Evolutionary conservation across 257 asterid species (phyloP).

Genomic region (Nicotiana tomentosiformis): DNA sequence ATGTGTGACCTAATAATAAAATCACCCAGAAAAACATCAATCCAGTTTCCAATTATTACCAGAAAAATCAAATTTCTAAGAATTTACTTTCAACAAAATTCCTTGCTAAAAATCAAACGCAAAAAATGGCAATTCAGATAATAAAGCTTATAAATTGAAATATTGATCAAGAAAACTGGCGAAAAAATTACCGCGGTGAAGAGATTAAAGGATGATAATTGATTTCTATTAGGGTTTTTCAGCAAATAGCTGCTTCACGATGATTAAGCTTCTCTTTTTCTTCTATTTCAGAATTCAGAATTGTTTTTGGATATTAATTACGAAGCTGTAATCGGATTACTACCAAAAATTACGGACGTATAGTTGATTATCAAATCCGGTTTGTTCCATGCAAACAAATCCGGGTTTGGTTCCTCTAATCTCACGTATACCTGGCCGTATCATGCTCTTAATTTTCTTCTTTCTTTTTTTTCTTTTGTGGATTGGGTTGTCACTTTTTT

Average conservation of each 20-base stretch:
- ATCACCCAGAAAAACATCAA: conserved; percentile 1
- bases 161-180: background rate
- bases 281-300: background rate
- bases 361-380: background rate
- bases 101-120: background rate
- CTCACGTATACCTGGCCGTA: background rate
- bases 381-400: background rate
- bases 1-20: background rate
- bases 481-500: too few relatives aligned
- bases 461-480: too few relatives aligned
- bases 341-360: background rate
- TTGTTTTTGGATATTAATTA: background rate
- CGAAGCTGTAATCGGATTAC: background rate
- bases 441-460: background rate
- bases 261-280: background rate
- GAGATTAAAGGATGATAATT: background rate
- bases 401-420: background rate
- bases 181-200: background rate
- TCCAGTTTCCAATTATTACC: background rate
- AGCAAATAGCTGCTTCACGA: background rate
- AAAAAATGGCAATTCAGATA: background rate
- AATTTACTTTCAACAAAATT: background rate
- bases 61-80: background rate
- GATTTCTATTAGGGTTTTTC: background rate
- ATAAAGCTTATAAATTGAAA: background rate